phyloP scores from a whole-genome alignment of 148 eudicot genomes.

The Diospyros lotus region DNA sequence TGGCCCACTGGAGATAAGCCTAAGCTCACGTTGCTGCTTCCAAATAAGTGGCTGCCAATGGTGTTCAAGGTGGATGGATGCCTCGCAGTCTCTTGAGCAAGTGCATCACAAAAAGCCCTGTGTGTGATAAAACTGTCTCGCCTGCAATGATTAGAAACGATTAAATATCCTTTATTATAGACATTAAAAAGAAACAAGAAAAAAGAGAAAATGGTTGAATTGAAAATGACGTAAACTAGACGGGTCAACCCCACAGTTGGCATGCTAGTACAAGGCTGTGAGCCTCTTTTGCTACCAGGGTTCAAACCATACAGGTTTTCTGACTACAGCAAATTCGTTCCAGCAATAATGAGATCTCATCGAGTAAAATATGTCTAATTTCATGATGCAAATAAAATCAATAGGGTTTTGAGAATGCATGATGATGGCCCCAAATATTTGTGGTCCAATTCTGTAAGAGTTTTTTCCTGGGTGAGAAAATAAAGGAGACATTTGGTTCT shows the following conservation, averaged over 20 bases:
- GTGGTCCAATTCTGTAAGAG: constrained; percentile 5
- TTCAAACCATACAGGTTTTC: too few species aligned
- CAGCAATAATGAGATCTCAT: too few species aligned
- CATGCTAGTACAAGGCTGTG: too few species aligned
- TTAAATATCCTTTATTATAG: too few species aligned
- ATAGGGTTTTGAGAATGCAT: background rate
- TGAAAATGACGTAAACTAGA: too few species aligned
- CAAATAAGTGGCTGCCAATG: constrained; percentile 36
- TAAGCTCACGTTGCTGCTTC: constrained; percentile 18
- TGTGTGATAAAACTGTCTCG: constrained; percentile 75
- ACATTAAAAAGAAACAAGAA: too few species aligned
- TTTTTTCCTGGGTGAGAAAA: background rate
- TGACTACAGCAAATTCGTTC: too few species aligned
- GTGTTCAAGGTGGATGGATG: constrained; percentile 37
- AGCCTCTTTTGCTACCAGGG: too few species aligned
- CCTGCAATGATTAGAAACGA: constrained; percentile 27
- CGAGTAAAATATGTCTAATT: too few species aligned
- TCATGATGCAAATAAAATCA: background rate
- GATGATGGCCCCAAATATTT: background rate
- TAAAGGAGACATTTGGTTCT: background rate
- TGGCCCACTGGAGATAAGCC: constrained; percentile 22
- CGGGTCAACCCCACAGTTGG: too few species aligned
- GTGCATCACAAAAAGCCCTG: constrained; percentile 68
- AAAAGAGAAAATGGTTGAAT: too few species aligned
- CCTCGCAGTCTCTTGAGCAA: constrained; percentile 67